A percentile compares a stretch with the other conserved stretches of the same genome.
These are phyloP conservation scores for Chiua sp. DNA, from an alignment of 1,284 basidiomycete genomes.

Conservation along the genomic window DNA sequence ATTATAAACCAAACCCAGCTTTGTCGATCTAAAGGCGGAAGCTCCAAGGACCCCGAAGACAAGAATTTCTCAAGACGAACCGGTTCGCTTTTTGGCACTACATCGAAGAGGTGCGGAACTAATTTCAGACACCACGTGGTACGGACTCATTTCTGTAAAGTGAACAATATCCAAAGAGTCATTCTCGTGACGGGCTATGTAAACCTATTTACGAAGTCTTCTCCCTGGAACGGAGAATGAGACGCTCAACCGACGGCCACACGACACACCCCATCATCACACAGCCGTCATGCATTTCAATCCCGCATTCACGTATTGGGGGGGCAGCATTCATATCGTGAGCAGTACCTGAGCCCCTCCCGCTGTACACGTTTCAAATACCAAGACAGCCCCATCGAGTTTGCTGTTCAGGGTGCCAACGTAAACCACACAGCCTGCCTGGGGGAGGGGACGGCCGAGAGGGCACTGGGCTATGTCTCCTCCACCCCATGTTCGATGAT, in stretches of 20 bases:
- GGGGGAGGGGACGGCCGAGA: slow-evolving; percentile 1
- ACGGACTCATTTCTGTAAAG: slow-evolving; percentile 2
- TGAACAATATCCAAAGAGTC: slow-evolving; percentile 1
- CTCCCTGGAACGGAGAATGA: slow-evolving; percentile 27
- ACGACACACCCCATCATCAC: too few relatives aligned
- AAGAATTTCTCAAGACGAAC: slow-evolving; percentile 21
- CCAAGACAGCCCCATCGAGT: slow-evolving; percentile 24
- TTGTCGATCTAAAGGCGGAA: slow-evolving; percentile 23
- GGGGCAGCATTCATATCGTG: slow-evolving; percentile 30
- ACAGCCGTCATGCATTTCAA: slow-evolving; percentile 13
- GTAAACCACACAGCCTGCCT: slow-evolving; percentile 39
- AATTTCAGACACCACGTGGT: slow-evolving; percentile 26
- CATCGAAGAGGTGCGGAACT: slow-evolving; percentile 1
- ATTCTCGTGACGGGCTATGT: slow-evolving; percentile 16
- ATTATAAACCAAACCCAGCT: slow-evolving; percentile 13
- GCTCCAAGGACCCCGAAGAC: slow-evolving; percentile 31
- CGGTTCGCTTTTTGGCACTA: slow-evolving; percentile 17
- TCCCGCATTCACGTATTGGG: slow-evolving; percentile 33
- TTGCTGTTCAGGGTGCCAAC: slow-evolving; percentile 33
- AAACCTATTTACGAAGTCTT: slow-evolving; percentile 7
- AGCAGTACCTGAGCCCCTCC: slow-evolving; percentile 17
- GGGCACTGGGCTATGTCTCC: slow-evolving; percentile 24
- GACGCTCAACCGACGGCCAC: slow-evolving; percentile 29
- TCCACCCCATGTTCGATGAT: slow-evolving; percentile 18
- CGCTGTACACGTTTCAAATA: slow-evolving; percentile 28